A percentile compares a stretch with the other conserved stretches of the same genome.
Evolutionary conservation across 2,329 filamentous ascomycete species (phyloP).

Genomic region (Juglanconis oblonga): DNA sequence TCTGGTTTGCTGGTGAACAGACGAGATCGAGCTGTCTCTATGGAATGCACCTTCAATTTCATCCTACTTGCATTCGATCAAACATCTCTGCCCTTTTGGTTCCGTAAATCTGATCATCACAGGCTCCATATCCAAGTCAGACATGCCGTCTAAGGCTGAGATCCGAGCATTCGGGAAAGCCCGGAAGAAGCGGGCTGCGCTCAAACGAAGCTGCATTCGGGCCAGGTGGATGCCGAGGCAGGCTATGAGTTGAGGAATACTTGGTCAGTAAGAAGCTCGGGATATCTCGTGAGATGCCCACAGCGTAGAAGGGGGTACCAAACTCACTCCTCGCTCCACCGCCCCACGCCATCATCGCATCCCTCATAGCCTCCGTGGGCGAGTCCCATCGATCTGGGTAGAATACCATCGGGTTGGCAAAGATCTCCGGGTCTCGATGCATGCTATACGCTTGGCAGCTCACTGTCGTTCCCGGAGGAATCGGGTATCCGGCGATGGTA

Average conservation of each 20-base stretch:
- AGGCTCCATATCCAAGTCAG: constrained; percentile 27
- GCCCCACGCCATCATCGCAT: constrained; percentile 27
- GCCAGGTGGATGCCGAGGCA: constrained; percentile 56
- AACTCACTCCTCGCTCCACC: constrained; percentile 26
- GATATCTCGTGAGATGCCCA: too few relatives aligned
- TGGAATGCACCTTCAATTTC: background rate
- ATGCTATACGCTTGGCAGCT: constrained; percentile 44
- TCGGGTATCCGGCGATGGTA: constrained; percentile 33
- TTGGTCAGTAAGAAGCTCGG: background rate
- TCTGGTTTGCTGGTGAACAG: too few relatives aligned
- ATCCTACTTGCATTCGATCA: constrained; percentile 4
- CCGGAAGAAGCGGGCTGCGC: constrained; percentile 45
- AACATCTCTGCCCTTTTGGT: constrained; percentile 9
- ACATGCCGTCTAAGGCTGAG: constrained; percentile 27
- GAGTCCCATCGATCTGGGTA: constrained; percentile 36
- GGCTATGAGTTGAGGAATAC: constrained; percentile 16
- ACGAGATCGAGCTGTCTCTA: too few relatives aligned
- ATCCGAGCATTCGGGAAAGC: constrained; percentile 27
- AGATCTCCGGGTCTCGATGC: constrained; percentile 41
- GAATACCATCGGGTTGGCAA: constrained; percentile 34
- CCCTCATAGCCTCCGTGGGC: constrained; percentile 27
- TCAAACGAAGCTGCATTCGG: constrained; percentile 49
- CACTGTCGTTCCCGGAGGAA: constrained; percentile 39
- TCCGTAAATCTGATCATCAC: constrained; percentile 12
- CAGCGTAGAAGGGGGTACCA: too few relatives aligned